Evolutionary conservation across 352 stramenopile genomes (phyloP).

Genomic region (Globisporangium cederbergense): DNA sequence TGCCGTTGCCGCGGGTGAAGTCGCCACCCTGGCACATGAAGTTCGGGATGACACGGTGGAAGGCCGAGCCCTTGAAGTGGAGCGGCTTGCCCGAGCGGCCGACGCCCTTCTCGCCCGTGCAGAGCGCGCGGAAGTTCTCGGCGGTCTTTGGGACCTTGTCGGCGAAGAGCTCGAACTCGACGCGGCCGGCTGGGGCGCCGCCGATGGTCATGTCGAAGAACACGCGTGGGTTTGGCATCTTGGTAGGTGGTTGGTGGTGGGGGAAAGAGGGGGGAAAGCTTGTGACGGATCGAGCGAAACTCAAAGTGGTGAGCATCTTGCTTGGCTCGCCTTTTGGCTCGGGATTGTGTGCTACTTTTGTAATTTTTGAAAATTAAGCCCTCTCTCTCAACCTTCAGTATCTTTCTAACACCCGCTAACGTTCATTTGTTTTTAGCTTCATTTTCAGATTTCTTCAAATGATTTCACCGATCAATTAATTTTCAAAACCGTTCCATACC

Average conservation of each 20-base stretch:
- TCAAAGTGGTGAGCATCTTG: slow-evolving; percentile 17
- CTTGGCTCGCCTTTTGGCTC: too few species aligned
- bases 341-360: too few species aligned
- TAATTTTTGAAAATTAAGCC: too few species aligned
- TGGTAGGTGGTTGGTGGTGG: slow-evolving; percentile 16
- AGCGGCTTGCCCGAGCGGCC: slow-evolving; percentile 71
- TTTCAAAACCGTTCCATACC: too few species aligned
- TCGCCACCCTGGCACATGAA: slow-evolving; percentile 97
- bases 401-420: too few species aligned
- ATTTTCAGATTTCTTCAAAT: too few species aligned
- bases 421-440: too few species aligned
- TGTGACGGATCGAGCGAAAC: slow-evolving; percentile 32
- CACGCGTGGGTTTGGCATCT: slow-evolving; percentile 90
- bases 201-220: slow-evolving; percentile 99
- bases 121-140: slow-evolving; percentile 57
- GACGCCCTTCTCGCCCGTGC: slow-evolving; percentile 56
- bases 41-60: slow-evolving; percentile 93
- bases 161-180: slow-evolving; percentile 86
- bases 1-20: slow-evolving; percentile 89
- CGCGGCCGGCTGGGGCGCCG: slow-evolving; percentile 86
- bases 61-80: slow-evolving; percentile 84
- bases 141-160: slow-evolving; percentile 78
- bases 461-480: too few species aligned
- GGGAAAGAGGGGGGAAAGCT: slow-evolving; percentile 10
- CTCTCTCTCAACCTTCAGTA: too few species aligned